A percentile compares a stretch with the other conserved stretches of the same genome.
These are phyloP conservation scores for Saturnispora diversa DNA, from an alignment of 805 yeast genomes.

Conservation along the genomic window DNA sequence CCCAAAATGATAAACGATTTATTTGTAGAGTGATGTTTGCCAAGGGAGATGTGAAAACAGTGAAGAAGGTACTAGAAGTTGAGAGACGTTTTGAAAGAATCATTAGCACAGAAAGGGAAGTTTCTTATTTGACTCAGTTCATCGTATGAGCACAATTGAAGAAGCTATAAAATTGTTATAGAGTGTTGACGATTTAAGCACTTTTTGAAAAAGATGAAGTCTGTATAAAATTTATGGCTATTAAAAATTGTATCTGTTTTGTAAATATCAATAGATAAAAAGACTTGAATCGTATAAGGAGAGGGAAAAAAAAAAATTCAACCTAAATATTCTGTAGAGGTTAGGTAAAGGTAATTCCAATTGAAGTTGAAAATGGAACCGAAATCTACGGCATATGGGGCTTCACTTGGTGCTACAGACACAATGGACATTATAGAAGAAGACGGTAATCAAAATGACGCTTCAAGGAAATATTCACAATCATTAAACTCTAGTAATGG, in stretches of 20 bases:
- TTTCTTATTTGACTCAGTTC: conserved; percentile 10
- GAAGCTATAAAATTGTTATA: neutral
- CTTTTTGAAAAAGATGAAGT: too few species aligned
- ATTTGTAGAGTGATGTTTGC: conserved; percentile 64
- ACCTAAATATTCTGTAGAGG: too few species aligned
- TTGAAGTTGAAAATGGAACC: too few species aligned
- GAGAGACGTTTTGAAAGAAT: conserved; percentile 26
- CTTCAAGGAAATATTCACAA: neutral
- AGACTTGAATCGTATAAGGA: too few species aligned
- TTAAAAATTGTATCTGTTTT: too few species aligned
- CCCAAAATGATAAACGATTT: conserved; percentile 42
- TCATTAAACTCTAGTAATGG: conserved; percentile 4
- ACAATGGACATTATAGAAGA: neutral
- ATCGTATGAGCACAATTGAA: too few species aligned
- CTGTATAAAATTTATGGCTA: too few species aligned
- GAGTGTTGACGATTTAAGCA: too few species aligned
- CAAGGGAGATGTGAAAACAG: conserved; percentile 22
- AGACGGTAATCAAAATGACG: neutral
- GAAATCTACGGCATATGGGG: too few species aligned
- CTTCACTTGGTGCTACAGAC: neutral
- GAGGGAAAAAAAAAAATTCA: too few species aligned
- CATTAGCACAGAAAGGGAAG: conserved; percentile 24
- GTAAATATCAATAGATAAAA: too few species aligned
- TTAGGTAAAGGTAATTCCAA: too few species aligned
- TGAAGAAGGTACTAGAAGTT: conserved; percentile 20